A percentile compares a stretch with the other conserved stretches of the same genome.
phyloP scores from a whole-genome alignment of 768 basidiomycete genomes.

The Cubamyces lactineus region DNA sequence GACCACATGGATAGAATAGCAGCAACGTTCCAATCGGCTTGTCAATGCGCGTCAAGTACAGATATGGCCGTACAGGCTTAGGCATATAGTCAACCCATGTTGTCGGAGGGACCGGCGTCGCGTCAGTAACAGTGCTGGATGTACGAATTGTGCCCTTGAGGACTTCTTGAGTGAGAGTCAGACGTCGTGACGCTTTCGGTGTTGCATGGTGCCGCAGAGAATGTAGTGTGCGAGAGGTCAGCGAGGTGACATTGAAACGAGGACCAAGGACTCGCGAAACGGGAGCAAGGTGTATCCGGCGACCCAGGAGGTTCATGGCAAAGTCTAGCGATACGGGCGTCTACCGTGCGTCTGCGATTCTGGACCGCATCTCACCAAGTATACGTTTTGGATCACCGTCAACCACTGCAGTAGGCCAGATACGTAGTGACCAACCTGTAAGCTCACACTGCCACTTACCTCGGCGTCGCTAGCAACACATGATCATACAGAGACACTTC shows the following conservation, averaged over 20 bases:
- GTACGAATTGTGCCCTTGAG: conserved; percentile 4
- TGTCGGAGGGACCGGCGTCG: conserved; percentile 27
- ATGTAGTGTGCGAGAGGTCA: neutral
- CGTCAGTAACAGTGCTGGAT: conserved; percentile 19
- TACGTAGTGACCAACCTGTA: too few species aligned
- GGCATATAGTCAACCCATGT: conserved; percentile 77
- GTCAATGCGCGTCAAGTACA: conserved; percentile 87
- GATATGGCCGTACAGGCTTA: conserved; percentile 67
- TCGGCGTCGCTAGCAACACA: too few species aligned
- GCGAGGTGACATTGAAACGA: neutral
- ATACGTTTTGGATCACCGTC: too few species aligned
- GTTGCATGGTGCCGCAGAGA: conserved; percentile 4
- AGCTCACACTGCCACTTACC: too few species aligned
- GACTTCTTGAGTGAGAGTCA: conserved; percentile 2
- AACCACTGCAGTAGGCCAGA: too few species aligned
- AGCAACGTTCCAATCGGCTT: conserved; percentile 95
- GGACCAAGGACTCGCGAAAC: neutral
- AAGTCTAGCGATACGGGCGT: neutral
- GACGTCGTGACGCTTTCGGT: neutral
- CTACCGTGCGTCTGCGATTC: neutral
- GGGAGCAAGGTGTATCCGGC: neutral
- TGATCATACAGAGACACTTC: too few species aligned
- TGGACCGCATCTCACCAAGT: too few species aligned
- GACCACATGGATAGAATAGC: conserved; percentile 93
- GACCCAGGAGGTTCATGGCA: conserved; percentile 13